Evolutionary conservation across 2,329 filamentous ascomycete species (phyloP).

Genomic region (Microcera coccophila): DNA sequence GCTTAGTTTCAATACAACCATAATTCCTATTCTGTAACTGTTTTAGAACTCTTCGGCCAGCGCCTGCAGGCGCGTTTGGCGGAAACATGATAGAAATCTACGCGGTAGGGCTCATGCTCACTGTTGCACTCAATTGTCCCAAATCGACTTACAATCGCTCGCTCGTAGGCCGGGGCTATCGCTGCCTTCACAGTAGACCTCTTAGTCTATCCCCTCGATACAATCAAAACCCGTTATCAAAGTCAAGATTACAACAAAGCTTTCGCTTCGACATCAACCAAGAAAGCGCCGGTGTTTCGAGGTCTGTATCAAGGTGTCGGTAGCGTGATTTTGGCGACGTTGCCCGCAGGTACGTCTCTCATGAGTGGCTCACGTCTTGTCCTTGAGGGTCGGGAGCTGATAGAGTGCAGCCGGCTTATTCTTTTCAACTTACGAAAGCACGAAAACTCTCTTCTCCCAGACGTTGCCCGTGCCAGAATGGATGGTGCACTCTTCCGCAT

Average conservation of each 20-base stretch:
- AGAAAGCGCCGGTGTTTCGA: constrained; percentile 52
- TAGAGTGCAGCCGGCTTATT: constrained; percentile 66
- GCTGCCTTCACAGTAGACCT: constrained; percentile 85
- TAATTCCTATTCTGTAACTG: too few species aligned
- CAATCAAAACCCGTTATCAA: constrained; percentile 81
- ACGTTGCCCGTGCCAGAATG: constrained; percentile 59
- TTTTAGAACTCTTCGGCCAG: too few species aligned
- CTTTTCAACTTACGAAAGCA: constrained; percentile 83
- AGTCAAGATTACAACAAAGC: constrained; percentile 68
- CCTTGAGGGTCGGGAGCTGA: neutral
- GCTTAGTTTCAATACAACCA: too few species aligned
- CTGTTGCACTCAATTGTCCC: neutral
- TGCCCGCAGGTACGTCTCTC: constrained; percentile 69
- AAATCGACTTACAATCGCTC: constrained; percentile 11
- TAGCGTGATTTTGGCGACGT: constrained; percentile 76
- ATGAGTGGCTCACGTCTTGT: neutral
- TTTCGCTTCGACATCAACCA: constrained; percentile 55
- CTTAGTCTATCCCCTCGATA: constrained; percentile 83
- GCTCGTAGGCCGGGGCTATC: constrained; percentile 69
- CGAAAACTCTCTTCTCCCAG: constrained; percentile 59
- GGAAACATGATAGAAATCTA: constrained; percentile 30
- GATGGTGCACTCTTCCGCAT: constrained; percentile 68
- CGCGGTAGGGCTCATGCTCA: constrained; percentile 22
- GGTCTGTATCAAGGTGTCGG: constrained; percentile 86
- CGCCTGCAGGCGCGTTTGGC: too few species aligned